These are phyloP conservation scores for Sextonia rubra DNA, from an alignment of 164 flowering plant genomes.

Conservation along the genomic window DNA sequence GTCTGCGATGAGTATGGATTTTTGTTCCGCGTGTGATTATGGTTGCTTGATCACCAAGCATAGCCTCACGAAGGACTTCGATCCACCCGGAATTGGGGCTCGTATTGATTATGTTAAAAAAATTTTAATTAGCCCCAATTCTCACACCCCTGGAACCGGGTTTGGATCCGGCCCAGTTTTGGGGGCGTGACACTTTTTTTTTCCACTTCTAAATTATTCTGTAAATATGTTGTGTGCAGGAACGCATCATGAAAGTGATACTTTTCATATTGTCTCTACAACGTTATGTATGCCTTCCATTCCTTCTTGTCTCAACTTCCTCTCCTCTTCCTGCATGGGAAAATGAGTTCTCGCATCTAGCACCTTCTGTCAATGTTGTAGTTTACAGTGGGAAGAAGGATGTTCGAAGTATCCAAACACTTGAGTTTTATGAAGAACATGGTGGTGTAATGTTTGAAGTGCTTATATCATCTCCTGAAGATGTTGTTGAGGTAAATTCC, in stretches of 20 bases:
- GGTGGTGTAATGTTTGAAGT: constrained; percentile 55
- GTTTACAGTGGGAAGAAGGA: constrained; percentile 51
- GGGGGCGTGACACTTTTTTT: too few relatives aligned
- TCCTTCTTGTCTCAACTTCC: constrained; percentile 50
- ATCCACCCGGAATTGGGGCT: too few relatives aligned
- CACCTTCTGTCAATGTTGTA: constrained; percentile 49
- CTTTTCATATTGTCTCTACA: constrained; percentile 45
- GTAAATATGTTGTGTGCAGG: constrained; percentile 39
- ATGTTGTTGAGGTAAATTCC: constrained; percentile 50
- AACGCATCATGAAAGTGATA: constrained; percentile 38
- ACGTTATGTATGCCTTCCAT: constrained; percentile 37
- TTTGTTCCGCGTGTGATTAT: too few relatives aligned
- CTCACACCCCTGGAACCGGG: too few relatives aligned
- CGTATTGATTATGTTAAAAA: too few relatives aligned
- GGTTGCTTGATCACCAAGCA: too few relatives aligned
- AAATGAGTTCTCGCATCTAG: constrained; percentile 49
- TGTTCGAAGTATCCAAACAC: constrained; percentile 35
- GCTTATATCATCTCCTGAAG: constrained; percentile 54
- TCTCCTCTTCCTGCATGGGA: constrained; percentile 51
- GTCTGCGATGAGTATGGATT: too few relatives aligned
- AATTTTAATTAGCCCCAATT: too few relatives aligned
- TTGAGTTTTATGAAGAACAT: constrained; percentile 61
- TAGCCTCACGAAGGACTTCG: too few relatives aligned
- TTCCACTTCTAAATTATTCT: not conserved
- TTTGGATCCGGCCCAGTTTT: too few relatives aligned